phyloP scores from a whole-genome alignment of 441 rosid genomes.

The Kokia cookei region DNA sequence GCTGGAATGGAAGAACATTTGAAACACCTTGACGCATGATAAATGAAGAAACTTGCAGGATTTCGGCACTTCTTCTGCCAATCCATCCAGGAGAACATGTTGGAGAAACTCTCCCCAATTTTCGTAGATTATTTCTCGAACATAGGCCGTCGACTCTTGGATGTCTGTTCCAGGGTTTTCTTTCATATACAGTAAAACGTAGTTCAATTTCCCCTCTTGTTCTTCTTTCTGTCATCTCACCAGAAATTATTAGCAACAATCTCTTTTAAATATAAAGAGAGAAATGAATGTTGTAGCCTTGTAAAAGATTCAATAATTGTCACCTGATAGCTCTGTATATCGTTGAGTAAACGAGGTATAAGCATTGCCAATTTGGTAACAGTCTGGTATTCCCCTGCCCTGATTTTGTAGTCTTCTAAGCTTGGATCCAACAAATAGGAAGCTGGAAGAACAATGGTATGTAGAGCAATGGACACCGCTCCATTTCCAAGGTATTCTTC shows the following conservation, averaged over 20 bases:
- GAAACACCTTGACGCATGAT: conserved; percentile 37
- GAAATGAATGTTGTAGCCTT: background rate
- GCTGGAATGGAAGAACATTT: conserved; percentile 55
- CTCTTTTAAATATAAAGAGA: background rate
- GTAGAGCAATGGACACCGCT: conserved; percentile 44
- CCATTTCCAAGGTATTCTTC: conserved; percentile 47
- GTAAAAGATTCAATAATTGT: background rate
- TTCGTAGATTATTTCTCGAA: conserved; percentile 20
- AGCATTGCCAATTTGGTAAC: conserved; percentile 47
- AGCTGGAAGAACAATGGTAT: conserved; percentile 39
- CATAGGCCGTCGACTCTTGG: conserved; percentile 35
- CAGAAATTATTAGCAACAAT: background rate
- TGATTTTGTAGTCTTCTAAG: conserved; percentile 19
- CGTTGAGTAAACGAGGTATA: conserved; percentile 49
- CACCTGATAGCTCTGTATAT: conserved; percentile 53
- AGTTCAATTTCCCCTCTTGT: conserved; percentile 54
- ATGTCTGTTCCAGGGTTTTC: conserved; percentile 30
- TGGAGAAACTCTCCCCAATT: conserved; percentile 38
- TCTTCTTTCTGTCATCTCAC: conserved; percentile 37
- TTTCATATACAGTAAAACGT: conserved; percentile 35
- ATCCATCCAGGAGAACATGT: conserved; percentile 34
- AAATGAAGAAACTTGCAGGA: conserved; percentile 40
- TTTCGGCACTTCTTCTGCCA: conserved; percentile 28
- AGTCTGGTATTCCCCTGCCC: conserved; percentile 21
- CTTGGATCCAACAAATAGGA: conserved; percentile 31